Conservation (phyloP, 129 eudicot species). For the Tanacetum coccineum region DNA sequence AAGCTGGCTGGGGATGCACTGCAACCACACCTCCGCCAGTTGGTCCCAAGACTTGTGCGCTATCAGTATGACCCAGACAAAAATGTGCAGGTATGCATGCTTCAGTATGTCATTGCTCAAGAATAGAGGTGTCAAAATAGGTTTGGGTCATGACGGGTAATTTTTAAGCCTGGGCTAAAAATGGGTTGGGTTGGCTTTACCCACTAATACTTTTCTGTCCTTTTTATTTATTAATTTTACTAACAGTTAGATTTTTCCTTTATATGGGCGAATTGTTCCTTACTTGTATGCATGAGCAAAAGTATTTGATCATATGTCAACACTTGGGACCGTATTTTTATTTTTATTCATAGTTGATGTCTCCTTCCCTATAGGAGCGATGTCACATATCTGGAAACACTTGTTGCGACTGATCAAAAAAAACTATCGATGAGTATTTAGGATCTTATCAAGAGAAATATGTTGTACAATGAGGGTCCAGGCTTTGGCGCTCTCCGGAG, state of each 20-base stretch:
- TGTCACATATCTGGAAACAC: constrained; percentile 96
- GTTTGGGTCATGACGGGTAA: background rate
- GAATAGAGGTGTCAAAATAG: background rate
- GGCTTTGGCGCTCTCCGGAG: constrained; percentile 99
- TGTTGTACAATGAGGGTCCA: constrained; percentile 87
- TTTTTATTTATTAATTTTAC: no score
- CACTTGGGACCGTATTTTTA: background rate
- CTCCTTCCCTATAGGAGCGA: constrained; percentile 60
- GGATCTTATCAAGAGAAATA: constrained; percentile 79
- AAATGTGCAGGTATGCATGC: constrained; percentile 77
- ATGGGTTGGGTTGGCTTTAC: no score
- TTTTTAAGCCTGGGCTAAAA: no score
- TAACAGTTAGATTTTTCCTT: no score
- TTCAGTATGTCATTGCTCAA: background rate
- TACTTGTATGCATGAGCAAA: constrained; percentile 2
- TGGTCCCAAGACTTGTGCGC: constrained; percentile 88
- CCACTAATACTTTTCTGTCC: no score
- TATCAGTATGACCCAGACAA: constrained; percentile 98
- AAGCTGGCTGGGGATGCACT: constrained; percentile 97
- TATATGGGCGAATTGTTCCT: no score
- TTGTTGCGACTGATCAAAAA: constrained; percentile 88
- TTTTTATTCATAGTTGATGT: background rate
- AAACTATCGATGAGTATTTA: constrained; percentile 78
- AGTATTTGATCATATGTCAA: background rate
- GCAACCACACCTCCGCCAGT: constrained; percentile 63